Evolutionary conservation across 768 basidiomycete species (phyloP), one percentile per base, ranked within the genome.

Genomic region (Baorangia bicolor): DNA sequence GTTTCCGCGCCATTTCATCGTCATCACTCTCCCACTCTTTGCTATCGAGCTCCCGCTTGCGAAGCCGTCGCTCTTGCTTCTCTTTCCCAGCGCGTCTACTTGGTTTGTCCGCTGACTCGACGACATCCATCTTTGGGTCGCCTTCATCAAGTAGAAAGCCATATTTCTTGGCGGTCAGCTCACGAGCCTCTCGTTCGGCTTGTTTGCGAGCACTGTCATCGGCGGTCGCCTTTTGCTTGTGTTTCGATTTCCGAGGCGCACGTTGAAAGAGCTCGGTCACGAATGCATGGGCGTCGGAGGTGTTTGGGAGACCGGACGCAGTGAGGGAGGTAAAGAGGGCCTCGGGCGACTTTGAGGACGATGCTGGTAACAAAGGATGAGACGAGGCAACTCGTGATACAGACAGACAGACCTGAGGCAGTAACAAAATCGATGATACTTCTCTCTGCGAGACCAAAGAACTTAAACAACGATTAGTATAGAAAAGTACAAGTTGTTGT

Each of bases 21-120:
- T 92, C 92, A 58, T 93, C 94, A 61, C 90, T 92, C 70, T 92
- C 90, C 93, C 94, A 95, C 56, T 92, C 88, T 51, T 85, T 87
- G 21, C 77, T 82, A 58, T 91, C 89, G 55, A 85, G 81, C 30
- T 95, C 93, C 46, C 93, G 78, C 70, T 94, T 95, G 60, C 94
- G 79, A 37, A 82, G 77, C 57, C 86, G 83, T 53, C 84, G 79
- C 35, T 88, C 87, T 56, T 78, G 82, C 55, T 84, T 84, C 61
- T 79, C 79, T 58, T 75, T 77, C 56, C 71, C 69, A 57, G 47
- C 35, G n/a, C 62, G 60, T 31, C 16, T 59, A 41, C 46, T 58
- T 31, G 55, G 56, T 69, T 64, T 69, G 60, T 67, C 70, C 50
- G 61, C 66, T 11, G 70, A 59, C 52, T 78, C 74, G 31, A 75